phyloP scores from a whole-genome alignment of 1,139 yeast species.

The Diutina sp. region DNA sequence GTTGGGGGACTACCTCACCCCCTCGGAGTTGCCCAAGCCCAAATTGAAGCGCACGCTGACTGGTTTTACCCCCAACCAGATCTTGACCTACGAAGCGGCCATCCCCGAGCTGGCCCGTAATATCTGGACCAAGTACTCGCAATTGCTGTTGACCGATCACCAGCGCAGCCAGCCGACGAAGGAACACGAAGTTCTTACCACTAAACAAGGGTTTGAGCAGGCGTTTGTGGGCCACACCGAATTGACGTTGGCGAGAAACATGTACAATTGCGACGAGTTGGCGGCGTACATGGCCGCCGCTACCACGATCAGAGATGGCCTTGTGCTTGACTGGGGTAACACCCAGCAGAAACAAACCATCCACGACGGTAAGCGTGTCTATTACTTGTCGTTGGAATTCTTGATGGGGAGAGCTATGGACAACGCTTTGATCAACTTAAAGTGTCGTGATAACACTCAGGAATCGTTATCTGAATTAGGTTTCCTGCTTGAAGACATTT shows the following conservation, averaged over 20 bases:
- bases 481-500: constrained; percentile 75
- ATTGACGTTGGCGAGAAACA: constrained; percentile 75
- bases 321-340: constrained; percentile 82
- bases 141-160: constrained; percentile 20
- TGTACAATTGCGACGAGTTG: constrained; percentile 83
- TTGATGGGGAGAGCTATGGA: constrained; percentile 94
- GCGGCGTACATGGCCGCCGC: constrained; percentile 93
- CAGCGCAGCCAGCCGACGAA: constrained; percentile 12
- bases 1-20: constrained; percentile 31
- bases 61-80: constrained; percentile 85
- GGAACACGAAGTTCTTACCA: constrained; percentile 13
- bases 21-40: constrained; percentile 29
- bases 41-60: constrained; percentile 61
- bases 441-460: constrained; percentile 35
- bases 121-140: constrained; percentile 57
- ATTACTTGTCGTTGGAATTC: constrained; percentile 79
- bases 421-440: constrained; percentile 77
- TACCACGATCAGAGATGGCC: constrained; percentile 62
- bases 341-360: constrained; percentile 85
- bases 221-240: constrained; percentile 79
- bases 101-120: constrained; percentile 72
- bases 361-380: constrained; percentile 76
- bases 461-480: constrained; percentile 65
- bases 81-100: constrained; percentile 66
- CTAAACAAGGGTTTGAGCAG: constrained; percentile 39